These are phyloP conservation scores for Hypoxylon lienhwacheense DNA, from an alignment of 495 filamentous ascomycete species.

Conservation along the genomic window DNA sequence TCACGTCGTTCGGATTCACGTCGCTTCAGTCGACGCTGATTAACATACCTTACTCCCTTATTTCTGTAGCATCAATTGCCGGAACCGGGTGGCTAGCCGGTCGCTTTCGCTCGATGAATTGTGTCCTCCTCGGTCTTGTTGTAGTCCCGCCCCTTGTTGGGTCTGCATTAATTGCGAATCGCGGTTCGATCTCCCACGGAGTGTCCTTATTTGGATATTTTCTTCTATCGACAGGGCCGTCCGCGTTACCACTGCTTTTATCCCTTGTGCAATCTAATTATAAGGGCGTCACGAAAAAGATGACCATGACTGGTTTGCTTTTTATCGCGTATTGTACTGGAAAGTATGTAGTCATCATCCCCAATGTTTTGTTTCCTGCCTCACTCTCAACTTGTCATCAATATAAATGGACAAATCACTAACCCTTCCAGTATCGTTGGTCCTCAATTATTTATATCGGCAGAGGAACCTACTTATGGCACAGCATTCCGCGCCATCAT, in stretches of 20 bases:
- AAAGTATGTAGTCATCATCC: conserved; percentile 39
- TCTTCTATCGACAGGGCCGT: conserved; percentile 39
- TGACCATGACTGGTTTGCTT: conserved; percentile 62
- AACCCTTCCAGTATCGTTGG: conserved; percentile 31
- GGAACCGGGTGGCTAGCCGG: conserved; percentile 46
- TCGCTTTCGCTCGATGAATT: conserved; percentile 44
- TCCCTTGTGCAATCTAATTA: conserved; percentile 58
- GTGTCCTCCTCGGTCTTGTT: conserved; percentile 42
- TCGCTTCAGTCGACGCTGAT: conserved; percentile 44
- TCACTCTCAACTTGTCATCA: not conserved
- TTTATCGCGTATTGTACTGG: conserved; percentile 66
- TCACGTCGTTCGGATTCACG: conserved; percentile 47
- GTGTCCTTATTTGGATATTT: conserved; percentile 42
- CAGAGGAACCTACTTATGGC: conserved; percentile 40
- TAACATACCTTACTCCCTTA: conserved; percentile 43
- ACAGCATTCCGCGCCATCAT: conserved; percentile 57
- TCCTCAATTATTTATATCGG: conserved; percentile 39
- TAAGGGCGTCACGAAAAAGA: conserved; percentile 75
- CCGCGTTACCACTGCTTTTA: conserved; percentile 39
- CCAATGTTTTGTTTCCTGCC: not conserved
- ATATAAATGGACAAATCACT: not conserved
- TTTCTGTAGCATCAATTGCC: conserved; percentile 39
- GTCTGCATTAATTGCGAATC: conserved; percentile 43
- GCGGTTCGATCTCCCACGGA: conserved; percentile 31
- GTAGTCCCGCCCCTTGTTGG: conserved; percentile 46